Evolutionary conservation across 176 grass and related monocot genomes (phyloP).

Genomic region (Miscanthus lutarioriparius): DNA sequence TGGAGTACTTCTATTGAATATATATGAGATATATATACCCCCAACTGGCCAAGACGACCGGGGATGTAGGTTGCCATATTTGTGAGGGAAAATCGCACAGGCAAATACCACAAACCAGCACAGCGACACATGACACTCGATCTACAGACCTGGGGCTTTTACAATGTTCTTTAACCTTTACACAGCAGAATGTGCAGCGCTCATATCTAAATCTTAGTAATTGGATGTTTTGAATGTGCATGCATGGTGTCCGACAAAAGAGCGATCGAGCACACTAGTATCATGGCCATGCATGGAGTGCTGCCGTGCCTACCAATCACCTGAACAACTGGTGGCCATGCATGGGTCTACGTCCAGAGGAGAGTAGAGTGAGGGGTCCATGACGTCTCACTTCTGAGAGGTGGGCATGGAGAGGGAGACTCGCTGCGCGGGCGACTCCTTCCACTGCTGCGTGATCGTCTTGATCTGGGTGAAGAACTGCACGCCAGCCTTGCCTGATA

Average conservation of each 20-base stretch:
- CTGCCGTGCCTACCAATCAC: not conserved
- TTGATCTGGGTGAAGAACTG: slow-evolving; percentile 98
- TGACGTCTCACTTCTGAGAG: slow-evolving; percentile 19
- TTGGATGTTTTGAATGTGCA: not conserved
- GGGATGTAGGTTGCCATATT: not conserved
- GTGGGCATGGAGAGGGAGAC: slow-evolving; percentile 92
- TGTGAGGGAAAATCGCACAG: not conserved
- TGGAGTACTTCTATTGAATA: too few species aligned
- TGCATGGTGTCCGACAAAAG: not conserved
- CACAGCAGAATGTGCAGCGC: not conserved
- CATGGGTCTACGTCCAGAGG: slow-evolving; percentile 6
- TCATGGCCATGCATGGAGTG: not conserved
- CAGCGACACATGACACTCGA: not conserved
- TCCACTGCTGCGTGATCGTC: slow-evolving; percentile 95
- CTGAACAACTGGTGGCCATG: not conserved
- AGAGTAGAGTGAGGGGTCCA: not conserved
- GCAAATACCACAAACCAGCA: not conserved
- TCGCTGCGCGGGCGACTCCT: slow-evolving; percentile 62
- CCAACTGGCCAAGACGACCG: not conserved
- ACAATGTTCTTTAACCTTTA: not conserved
- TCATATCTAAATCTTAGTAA: too few species aligned
- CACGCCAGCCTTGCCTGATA: slow-evolving; percentile 88
- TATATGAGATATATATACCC: too few species aligned
- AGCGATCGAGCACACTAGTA: not conserved
- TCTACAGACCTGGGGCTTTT: not conserved